Evolutionary conservation across 2,329 filamentous ascomycete species (phyloP), one percentile per base, ranked within the genome.

Genomic region (Pezicula neosporulosa): DNA sequence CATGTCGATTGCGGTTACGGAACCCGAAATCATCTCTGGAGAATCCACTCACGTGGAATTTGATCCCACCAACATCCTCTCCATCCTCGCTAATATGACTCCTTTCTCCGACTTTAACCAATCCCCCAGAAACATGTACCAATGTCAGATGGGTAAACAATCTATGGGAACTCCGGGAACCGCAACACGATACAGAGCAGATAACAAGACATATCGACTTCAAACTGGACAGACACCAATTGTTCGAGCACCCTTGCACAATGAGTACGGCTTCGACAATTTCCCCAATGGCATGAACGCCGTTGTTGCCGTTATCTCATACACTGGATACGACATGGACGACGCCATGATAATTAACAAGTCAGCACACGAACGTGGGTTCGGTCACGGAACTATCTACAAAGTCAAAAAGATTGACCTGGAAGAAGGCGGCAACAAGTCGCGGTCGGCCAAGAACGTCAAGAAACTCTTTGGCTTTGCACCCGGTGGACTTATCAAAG

Each of bases 291-390:
- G 94, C 27, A 92, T 85, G 64, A 99, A 99, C 64, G 90, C 91
- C 8, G 85, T 97, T 37, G 94, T 99, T 52, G 94, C 94, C 53
- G 95, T 99, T 69, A 96, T 99, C 57, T 97, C 93, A 0, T 99
- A 99, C 70, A 97, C 93, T 2, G 94, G 93, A 47, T 99, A 97
- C 73, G 94, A 99, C 78, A 99, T 99, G 94, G 94, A 99, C 78
- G 94, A 99, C 73, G 94, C 94, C 68, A 97, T 97, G 93, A 97
- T 99, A 67, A 78, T 99, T 67, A 97, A 97, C 77, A 97, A 97
- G 70, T 96, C 91, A 18, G 86, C 93, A 3, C 90, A 97, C 70
- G 94, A 99, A 71, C 85, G 94, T 60, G 94, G 94, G 13, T 97
- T 99, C 65, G 93, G 91, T 36, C 85, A 97, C 65, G 94, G 94